phyloP scores from a whole-genome alignment of 1,284 basidiomycete species.

The Tylopilus orsonianus region DNA sequence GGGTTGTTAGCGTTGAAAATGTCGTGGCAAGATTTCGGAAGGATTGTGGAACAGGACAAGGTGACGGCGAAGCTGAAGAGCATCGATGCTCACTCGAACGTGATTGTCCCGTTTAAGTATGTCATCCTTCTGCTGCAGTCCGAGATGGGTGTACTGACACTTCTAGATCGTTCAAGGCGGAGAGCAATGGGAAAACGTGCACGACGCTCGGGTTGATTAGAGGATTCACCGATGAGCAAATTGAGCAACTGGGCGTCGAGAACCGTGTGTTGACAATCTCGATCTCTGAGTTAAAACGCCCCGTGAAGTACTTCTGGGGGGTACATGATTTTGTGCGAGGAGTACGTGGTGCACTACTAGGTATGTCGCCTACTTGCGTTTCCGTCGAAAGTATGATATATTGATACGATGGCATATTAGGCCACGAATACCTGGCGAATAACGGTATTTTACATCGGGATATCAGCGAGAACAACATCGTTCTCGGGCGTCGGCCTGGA shows the following conservation, averaged over 20 bases:
- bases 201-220: constrained; percentile 6
- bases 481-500: constrained; percentile 11
- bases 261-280: background rate
- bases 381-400: background rate
- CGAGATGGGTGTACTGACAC: no score
- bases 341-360: constrained; percentile 9
- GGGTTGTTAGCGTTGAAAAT: constrained; percentile 2
- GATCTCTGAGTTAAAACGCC: constrained; percentile 7
- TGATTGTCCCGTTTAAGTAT: constrained; percentile 4
- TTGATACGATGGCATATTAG: background rate
- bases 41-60: background rate
- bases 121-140: background rate
- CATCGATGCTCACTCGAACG: background rate
- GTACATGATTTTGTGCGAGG: constrained; percentile 16
- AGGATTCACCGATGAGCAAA: background rate
- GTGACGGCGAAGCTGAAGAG: background rate
- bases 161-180: background rate
- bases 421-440: constrained; percentile 14
- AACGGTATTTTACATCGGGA: constrained; percentile 17
- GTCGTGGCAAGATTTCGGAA: constrained; percentile 10
- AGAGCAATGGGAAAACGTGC: background rate
- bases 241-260: background rate
- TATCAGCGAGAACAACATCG: constrained; percentile 20
- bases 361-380: background rate
- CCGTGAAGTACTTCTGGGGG: constrained; percentile 15